Evolutionary conservation across 2,329 filamentous ascomycete genomes (phyloP).

Genomic region (Pseudocercospora fuligena): DNA sequence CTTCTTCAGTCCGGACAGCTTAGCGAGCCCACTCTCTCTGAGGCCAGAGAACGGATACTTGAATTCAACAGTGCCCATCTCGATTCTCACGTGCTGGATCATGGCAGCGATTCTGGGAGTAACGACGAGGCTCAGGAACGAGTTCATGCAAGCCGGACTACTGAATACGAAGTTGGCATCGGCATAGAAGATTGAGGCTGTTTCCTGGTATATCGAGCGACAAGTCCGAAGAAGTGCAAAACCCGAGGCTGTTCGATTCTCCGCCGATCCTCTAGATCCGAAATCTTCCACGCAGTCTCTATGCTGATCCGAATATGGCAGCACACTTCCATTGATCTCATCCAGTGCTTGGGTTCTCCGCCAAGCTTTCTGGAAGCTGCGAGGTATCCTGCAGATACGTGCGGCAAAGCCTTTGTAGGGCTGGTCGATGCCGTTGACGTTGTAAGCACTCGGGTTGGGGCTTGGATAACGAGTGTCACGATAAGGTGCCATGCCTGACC

Average conservation of each 20-base stretch:
- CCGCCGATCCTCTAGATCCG: neutral
- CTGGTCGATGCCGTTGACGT: neutral
- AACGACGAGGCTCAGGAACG: neutral
- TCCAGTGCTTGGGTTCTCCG: neutral
- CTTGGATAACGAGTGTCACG: neutral
- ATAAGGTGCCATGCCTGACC: neutral
- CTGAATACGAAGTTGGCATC: neutral
- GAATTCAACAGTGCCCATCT: neutral
- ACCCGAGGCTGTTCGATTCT: neutral
- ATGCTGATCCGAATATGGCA: neutral
- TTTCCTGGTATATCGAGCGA: conserved; percentile 1
- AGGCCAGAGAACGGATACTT: neutral
- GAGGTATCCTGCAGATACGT: neutral
- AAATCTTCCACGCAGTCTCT: neutral
- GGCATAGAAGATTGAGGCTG: neutral
- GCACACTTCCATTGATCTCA: neutral
- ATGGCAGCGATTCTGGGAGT: neutral
- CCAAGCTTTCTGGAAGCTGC: neutral
- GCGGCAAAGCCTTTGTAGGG: neutral
- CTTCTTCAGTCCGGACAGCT: neutral
- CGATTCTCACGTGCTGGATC: neutral
- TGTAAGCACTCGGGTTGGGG: neutral
- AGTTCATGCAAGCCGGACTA: neutral
- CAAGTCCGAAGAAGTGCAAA: neutral
- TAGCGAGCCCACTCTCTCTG: neutral